Evolutionary conservation across 257 asterid species (phyloP), one percentile per base, ranked within the genome.

Genomic region (Forsythia viridissima): DNA sequence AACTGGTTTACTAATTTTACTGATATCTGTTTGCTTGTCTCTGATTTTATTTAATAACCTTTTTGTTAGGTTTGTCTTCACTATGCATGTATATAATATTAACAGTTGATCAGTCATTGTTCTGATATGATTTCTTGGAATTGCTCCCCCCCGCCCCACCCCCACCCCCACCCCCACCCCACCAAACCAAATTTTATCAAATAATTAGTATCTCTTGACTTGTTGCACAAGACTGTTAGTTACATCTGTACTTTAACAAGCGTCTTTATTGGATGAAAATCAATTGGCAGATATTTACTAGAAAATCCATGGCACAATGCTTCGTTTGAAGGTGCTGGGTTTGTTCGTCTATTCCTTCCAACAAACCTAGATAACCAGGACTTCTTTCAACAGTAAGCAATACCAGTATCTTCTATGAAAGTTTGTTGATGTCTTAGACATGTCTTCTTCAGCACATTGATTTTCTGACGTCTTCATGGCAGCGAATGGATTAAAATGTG

Each of bases 251-350:
- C 51, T 83, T 51, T 66, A 66, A 63, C 24, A 12, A 74, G 59
- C 71, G 8, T 43, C 74, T 70, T 80, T 74, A 39, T 77, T 77
- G 77, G 73, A 63, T 73, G 73, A 43, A 24, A 80, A 75, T 70
- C 48, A 75, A 67, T 85, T 86, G 87, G 74, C 98, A 96, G 99
- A 85, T 87, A 90, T 73, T 86, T 92, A 76, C 77, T 93, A 90
- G 99, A 96, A 83, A 96, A 93, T 82, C 98, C 99, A 44, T 93
- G 99, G 99, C 97, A 96, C 80, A 92, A 93, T 86, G 89, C 98
- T 79, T 82, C 97, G 70, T 96, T 93, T 79, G 99, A 96, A 85
- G 99, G 98, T 74, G 94, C 97, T 77, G 98, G 99, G 73, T 92
- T 93, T 86, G 82, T 96, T 71, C 83, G 98, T 74, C 88, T 96